A percentile compares a stretch with the other conserved stretches of the same genome.
Conservation (phyloP, 176 grass and related monocot species). For the Hyparrhenia diplandra region DNA sequence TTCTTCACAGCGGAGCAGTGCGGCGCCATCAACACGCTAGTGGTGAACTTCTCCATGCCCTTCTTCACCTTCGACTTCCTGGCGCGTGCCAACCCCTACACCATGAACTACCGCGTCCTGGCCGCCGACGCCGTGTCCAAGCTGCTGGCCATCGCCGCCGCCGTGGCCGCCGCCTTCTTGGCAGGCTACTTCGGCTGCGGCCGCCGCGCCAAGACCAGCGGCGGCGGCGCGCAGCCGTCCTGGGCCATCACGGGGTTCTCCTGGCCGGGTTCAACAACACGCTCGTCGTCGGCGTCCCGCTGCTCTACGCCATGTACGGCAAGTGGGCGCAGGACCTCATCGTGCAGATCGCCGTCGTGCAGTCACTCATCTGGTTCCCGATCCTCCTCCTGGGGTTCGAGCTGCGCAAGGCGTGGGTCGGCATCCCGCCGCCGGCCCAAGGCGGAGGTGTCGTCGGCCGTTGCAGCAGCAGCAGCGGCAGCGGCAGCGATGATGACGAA, state of each 20-base stretch:
- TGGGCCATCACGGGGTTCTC: constrained; percentile 72
- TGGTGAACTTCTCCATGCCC: constrained; percentile 54
- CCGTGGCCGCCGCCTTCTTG: constrained; percentile 20
- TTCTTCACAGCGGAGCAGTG: constrained; percentile 63
- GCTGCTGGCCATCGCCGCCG: not conserved
- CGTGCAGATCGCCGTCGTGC: constrained; percentile 80
- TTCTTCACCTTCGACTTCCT: constrained; percentile 74
- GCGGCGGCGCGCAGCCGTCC: not conserved
- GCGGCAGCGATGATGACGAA: not conserved
- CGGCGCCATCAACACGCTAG: constrained; percentile 49
- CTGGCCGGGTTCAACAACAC: constrained; percentile 69
- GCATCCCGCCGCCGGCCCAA: not conserved
- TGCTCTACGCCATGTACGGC: constrained; percentile 49
- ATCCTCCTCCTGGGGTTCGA: constrained; percentile 58
- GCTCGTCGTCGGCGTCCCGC: constrained; percentile 60
- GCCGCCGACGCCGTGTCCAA: constrained; percentile 58
- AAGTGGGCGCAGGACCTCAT: constrained; percentile 64
- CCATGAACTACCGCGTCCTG: constrained; percentile 52
- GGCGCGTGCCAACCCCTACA: constrained; percentile 43
- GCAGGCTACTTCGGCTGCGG: not conserved
- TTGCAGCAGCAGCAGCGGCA: not conserved
- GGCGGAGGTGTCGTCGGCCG: not conserved
- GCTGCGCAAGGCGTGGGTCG: constrained; percentile 43
- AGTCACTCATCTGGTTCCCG: constrained; percentile 57
- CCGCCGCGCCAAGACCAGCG: not conserved